Percentiles rank a stretch among this genome's conserved stretches.
These are phyloP conservation scores for Zea mays DNA, from an alignment of 176 grass and related monocot genomes.

Conservation along the genomic window Zm-B73-REFERENCE-NAM-5.0 NC_050103.1:45188501-45189000, in stretches of 20 bases:
- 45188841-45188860: neutral
- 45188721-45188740: conserved; percentile 20
- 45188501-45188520: conserved; percentile 21
- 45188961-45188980: conserved; percentile 64
- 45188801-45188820: conserved; percentile 20
- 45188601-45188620: conserved; percentile 71
- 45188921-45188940: conserved; percentile 12
- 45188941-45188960: conserved; percentile 14
- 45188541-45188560: conserved; percentile 36
- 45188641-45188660: conserved; percentile 69
- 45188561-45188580: conserved; percentile 77
- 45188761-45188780: neutral
- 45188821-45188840: neutral
- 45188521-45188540: conserved; percentile 22
- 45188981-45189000: conserved; percentile 84
- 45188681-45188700: conserved; percentile 1
- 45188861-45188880: neutral
- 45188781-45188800: neutral
- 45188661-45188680: conserved; percentile 2
- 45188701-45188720: neutral
- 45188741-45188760: neutral
- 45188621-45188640: conserved; percentile 68
- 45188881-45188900: conserved; percentile 13
- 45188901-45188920: conserved; percentile 15
- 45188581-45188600: conserved; percentile 76